Percentiles rank a stretch among this genome's conserved stretches.
These are phyloP conservation scores for Penicillium verhagenii DNA, from an alignment of 495 filamentous ascomycete species.

Conservation along the genomic window DNA sequence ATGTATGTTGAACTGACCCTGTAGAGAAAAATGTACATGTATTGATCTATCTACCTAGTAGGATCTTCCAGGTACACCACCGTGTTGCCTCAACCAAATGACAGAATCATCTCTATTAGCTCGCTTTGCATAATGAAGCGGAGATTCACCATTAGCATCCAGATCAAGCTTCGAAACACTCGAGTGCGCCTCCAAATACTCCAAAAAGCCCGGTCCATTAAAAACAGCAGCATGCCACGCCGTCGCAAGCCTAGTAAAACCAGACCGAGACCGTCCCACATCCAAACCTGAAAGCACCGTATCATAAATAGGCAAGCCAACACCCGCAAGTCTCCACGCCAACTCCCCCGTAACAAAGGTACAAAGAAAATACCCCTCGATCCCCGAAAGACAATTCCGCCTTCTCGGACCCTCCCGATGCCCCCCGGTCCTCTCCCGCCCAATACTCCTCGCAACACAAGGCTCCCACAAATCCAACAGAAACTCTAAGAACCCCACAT, in stretches of 20 bases:
- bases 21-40: too few relatives aligned
- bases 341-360: not conserved
- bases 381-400: not conserved
- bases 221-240: constrained; percentile 11
- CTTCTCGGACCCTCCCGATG: not conserved
- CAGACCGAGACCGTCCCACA: too few relatives aligned
- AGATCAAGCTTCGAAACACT: not conserved
- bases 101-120: not conserved
- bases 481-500: not conserved
- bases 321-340: not conserved
- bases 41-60: too few relatives aligned
- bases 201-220: constrained; percentile 11
- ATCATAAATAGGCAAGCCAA: not conserved
- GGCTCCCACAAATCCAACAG: not conserved
- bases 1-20: not conserved
- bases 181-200: constrained; percentile 1
- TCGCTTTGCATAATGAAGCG: not conserved
- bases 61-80: not conserved
- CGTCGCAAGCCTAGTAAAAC: not conserved
- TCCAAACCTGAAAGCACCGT: not conserved
- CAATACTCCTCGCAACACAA: not conserved
- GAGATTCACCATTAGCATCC: not conserved
- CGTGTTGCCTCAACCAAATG: not conserved
- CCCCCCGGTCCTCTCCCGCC: not conserved
- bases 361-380: not conserved